Percentiles rank a stretch among this genome's conserved stretches.
Conservation (phyloP, 2,329 filamentous ascomycete species). For the Elsinoe batatas region DNA sequence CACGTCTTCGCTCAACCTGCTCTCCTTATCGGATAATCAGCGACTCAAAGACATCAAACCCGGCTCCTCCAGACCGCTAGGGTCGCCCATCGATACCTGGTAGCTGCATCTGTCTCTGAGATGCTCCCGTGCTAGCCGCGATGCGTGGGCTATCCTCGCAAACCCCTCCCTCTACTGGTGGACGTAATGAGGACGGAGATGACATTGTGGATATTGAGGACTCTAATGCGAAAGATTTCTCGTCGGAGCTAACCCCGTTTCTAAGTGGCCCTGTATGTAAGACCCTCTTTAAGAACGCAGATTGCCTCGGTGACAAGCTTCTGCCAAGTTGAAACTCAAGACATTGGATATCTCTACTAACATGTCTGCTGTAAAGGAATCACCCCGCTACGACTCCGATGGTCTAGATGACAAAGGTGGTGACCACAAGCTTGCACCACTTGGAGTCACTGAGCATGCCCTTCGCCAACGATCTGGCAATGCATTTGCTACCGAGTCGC, state of each 20-base stretch:
- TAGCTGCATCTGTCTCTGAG: background rate
- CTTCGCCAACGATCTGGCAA: constrained; percentile 21
- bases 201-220: constrained; percentile 2
- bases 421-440: background rate
- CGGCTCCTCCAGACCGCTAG: background rate
- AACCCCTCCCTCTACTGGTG: background rate
- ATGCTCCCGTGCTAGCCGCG: constrained; percentile 1
- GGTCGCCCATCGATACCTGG: background rate
- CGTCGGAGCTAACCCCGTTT: constrained; percentile 7
- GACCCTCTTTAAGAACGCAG: background rate
- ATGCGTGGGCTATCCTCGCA: background rate
- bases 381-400: constrained; percentile 1
- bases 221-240: background rate
- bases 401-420: background rate
- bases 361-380: constrained; percentile 1
- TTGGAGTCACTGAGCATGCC: constrained; percentile 15
- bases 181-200: constrained; percentile 6
- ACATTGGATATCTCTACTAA: background rate
- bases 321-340: constrained; percentile 8
- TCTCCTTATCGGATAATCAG: background rate
- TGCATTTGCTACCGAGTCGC: constrained; percentile 29
- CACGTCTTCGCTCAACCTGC: background rate
- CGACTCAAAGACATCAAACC: background rate
- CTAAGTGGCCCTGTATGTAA: constrained; percentile 3
- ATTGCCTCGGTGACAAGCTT: constrained; percentile 3